Conservation (phyloP, 495 filamentous ascomycete species). For the Tuber magnatum region DNA sequence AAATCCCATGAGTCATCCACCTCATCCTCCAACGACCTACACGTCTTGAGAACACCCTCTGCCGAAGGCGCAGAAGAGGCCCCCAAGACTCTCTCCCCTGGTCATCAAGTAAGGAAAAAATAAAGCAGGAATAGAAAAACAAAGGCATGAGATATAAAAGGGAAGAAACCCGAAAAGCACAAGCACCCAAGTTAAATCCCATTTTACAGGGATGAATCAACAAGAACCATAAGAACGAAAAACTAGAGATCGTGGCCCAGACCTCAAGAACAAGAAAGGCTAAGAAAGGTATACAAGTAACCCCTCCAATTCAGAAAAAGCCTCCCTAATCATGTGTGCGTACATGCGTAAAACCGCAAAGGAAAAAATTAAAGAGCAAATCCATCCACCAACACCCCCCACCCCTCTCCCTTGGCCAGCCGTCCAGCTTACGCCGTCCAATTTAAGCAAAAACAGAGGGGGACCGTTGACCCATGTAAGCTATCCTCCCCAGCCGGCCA, state of each 20-base stretch:
- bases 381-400: slow-evolving; percentile 25
- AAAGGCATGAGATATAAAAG: slow-evolving; percentile 16
- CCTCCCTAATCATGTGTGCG: background rate
- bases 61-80: background rate
- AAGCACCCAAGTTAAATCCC: slow-evolving; percentile 35
- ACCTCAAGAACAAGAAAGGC: background rate
- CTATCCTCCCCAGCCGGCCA: slow-evolving; percentile 5
- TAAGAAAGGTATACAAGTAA: slow-evolving; percentile 1
- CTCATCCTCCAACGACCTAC: background rate
- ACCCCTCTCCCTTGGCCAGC: slow-evolving; percentile 28
- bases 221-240: slow-evolving; percentile 7
- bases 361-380: slow-evolving; percentile 14
- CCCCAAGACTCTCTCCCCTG: background rate
- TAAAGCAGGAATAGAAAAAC: slow-evolving; percentile 12
- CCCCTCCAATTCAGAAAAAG: slow-evolving; percentile 2
- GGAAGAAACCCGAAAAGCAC: slow-evolving; percentile 38
- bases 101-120: slow-evolving; percentile 9
- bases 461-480: slow-evolving; percentile 16
- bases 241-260: background rate
- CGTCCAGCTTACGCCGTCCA: slow-evolving; percentile 36
- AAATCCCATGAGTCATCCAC: background rate
- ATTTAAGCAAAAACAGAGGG: slow-evolving; percentile 35
- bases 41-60: background rate
- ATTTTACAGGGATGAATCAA: slow-evolving; percentile 20
- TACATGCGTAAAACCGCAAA: background rate